Evolutionary conservation across 2,329 filamentous ascomycete genomes (phyloP), one percentile per base, ranked within the genome.

Genomic region (Fusarium paranaense): DNA sequence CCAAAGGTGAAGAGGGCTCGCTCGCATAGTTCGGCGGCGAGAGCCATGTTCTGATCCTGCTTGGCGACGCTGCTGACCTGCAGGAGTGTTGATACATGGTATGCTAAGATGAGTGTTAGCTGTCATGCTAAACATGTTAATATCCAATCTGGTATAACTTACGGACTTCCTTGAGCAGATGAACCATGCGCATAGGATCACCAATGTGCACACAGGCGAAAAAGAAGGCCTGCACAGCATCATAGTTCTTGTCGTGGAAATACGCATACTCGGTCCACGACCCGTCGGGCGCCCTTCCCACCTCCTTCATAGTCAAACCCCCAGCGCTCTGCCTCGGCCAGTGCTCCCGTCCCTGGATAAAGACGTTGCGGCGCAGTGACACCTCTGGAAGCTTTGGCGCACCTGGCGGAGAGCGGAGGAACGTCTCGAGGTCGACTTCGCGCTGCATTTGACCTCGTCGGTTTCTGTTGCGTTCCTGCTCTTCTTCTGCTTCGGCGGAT

Each of bases 1-100:
- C 96, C 97, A 80, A 98, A 96, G 0, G 94, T 94, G 84, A 98
- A 98, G 7, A 99, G 88, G 0, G 96, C 95, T 54, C 97, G 90
- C 83, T 98, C 96, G 63, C 97, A 90, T 2, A 98, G 89, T 78
- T 98, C 95, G 5, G 94, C 93, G 0, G 96, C 92, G 5, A 97
- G 90, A 1, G 95, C 91, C 81, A 95, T 92, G 80, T 98, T 97
- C 62, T 95, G 91, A 80, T 98, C 95, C 75, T 98, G 94, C 81
- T 97, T 96, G 14, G 95, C 95, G 59, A 98, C 93, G 80, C 95
- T 94, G 71, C 94, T 97, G 32, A 97, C 95, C 81, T 98, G 95
- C 25, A 98, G 91, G n/a, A 98, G 89, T 3, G 94, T 95, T 2
- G 95, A 97, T 75, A 98, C 93, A 80, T 98, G 95, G 81, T 98